Base-by-base conservation (phyloP, 768 basidiomycete genomes). In the Mycena rosella region DNA sequence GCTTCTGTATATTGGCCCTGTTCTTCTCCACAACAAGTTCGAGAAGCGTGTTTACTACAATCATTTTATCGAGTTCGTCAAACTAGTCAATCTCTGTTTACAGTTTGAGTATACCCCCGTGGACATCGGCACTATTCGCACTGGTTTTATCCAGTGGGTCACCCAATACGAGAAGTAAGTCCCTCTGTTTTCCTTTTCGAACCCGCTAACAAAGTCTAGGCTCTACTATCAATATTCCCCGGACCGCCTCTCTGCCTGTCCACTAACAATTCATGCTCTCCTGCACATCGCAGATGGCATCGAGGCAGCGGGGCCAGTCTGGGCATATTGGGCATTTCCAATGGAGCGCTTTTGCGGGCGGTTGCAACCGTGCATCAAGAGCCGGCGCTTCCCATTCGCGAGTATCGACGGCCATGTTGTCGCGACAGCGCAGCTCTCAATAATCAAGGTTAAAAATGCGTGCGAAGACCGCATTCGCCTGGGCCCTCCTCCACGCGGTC, bases 141-240 rank as follows among this genome's bases (percentile, higher is more conserved):
- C 14, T 14, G 80, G 78, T 0, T 78, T 80, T 56, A 32, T 36
- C 0, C 9, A 57, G 0, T 82, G 80, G 80, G 79, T 81, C 3
- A 3, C 55, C 24, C 36, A 73, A 5, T 83, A 75, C 40, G 80
- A 83, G 65, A 47, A 48, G 78, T 81, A 49, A n/a, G 76, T 68
- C 13, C 26, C 40, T 42, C n/a, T 40, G 42, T 18, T 47, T 4
- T n/a, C n/a, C n/a, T n/a, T n/a, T n/a, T n/a, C n/a, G n/a, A n/a
- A n/a, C n/a, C n/a, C n/a, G n/a, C n/a, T n/a, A 1, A 26, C 45
- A 4, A 36, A 72, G 74, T 0, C n/a, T 75, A 13, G 13, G 7
- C 13, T 6, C 32, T 81, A 79, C 48, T 81, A 79, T 59, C 75
- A 80, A 44, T 42, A 69, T 18, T 20, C 69, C 32, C 70, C 72